Evolutionary conservation across 805 yeast species (phyloP).

Genomic region (Clavispora vitiphila): DNA sequence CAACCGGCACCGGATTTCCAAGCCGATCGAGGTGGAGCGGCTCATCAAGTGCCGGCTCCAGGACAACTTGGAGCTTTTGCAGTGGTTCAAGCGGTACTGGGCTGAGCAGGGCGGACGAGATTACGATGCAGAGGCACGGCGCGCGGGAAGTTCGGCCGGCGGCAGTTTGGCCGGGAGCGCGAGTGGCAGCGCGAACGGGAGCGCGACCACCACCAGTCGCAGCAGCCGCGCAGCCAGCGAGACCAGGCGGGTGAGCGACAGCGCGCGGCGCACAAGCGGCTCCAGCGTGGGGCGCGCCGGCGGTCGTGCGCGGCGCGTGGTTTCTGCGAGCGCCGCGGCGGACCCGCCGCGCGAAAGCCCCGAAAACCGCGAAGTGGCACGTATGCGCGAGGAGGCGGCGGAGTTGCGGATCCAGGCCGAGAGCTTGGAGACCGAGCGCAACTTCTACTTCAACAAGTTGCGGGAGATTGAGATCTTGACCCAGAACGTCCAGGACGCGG

Average conservation of each 20-base stretch:
- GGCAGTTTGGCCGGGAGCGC: slow-evolving; percentile 1
- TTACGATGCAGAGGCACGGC: slow-evolving; percentile 57
- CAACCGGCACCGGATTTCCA: slow-evolving; percentile 61
- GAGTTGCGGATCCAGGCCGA: slow-evolving; percentile 59
- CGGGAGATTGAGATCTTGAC: slow-evolving; percentile 82
- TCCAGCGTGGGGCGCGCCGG: neutral
- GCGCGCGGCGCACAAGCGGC: slow-evolving; percentile 4
- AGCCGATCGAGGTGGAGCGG: slow-evolving; percentile 74
- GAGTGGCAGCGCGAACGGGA: slow-evolving; percentile 2
- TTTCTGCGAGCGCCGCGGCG: neutral
- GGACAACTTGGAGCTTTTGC: slow-evolving; percentile 89
- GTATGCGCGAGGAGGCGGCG: slow-evolving; percentile 45
- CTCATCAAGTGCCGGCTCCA: slow-evolving; percentile 85
- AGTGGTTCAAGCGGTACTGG: slow-evolving; percentile 88
- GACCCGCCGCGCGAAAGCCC: slow-evolving; percentile 33
- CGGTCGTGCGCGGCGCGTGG: neutral
- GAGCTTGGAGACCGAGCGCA: slow-evolving; percentile 74
- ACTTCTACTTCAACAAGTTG: slow-evolving; percentile 84
- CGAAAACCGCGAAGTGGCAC: slow-evolving; percentile 26
- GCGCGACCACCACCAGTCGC: slow-evolving; percentile 5
- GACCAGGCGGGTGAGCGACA: slow-evolving; percentile 3
- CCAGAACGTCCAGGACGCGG: slow-evolving; percentile 42
- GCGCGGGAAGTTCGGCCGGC: slow-evolving; percentile 11
- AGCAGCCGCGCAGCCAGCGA: slow-evolving; percentile 5
- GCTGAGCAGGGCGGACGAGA: slow-evolving; percentile 53